phyloP scores from a whole-genome alignment of 306 rosid species.

The Abrus pulchellus region DNA sequence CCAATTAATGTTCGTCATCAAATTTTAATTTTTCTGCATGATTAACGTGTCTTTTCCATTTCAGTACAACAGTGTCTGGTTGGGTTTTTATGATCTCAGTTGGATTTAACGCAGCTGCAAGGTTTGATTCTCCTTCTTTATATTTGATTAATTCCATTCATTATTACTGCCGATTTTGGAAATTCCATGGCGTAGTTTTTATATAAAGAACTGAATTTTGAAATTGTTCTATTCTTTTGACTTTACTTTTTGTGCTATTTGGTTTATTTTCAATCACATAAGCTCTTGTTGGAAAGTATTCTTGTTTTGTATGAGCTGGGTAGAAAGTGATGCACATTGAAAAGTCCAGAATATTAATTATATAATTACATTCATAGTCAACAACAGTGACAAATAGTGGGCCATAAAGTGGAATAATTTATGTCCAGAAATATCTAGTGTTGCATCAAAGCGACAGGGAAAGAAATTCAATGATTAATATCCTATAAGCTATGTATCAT shows the following conservation, averaged over 20 bases:
- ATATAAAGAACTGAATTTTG: background rate
- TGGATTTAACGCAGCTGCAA: conserved; percentile 91
- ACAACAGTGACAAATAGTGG: background rate
- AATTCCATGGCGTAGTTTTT: background rate
- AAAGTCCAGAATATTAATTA: background rate
- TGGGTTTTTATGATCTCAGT: conserved; percentile 87
- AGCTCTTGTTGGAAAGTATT: background rate
- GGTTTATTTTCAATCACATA: background rate
- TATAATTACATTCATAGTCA: background rate
- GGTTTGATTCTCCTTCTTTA: conserved; percentile 52
- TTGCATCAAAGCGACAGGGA: too few relatives aligned
- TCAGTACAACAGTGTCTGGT: conserved; percentile 75
- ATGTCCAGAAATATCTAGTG: too few relatives aligned
- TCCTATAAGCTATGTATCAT: background rate
- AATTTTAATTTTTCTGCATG: too few relatives aligned
- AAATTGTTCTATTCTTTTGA: background rate
- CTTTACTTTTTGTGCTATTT: background rate
- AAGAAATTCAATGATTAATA: too few relatives aligned
- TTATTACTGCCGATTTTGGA: background rate
- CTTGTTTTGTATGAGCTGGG: background rate
- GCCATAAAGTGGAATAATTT: background rate
- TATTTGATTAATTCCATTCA: background rate
- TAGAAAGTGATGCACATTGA: background rate
- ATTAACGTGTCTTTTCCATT: background rate
- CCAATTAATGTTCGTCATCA: background rate